Evolutionary conservation across 352 stramenopile species (phyloP).

Genomic region (Globisporangium emineosum): DNA sequence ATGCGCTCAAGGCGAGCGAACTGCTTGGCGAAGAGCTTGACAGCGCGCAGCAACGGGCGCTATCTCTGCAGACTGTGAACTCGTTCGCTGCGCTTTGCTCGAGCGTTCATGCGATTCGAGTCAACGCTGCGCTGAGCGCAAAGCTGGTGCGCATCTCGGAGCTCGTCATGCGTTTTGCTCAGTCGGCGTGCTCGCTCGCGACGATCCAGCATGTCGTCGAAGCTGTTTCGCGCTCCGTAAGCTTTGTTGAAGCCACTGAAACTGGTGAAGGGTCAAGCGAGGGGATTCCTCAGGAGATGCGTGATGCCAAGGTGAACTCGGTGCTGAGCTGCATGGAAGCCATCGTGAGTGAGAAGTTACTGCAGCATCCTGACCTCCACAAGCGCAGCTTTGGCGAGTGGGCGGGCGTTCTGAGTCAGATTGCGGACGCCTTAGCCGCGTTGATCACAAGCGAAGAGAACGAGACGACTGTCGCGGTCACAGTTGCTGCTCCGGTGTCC

Average conservation of each 20-base stretch:
- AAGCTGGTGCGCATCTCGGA: constrained; percentile 27
- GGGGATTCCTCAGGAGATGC: background rate
- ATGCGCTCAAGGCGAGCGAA: constrained; percentile 21
- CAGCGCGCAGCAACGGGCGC: constrained; percentile 29
- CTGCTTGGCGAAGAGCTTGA: constrained; percentile 31
- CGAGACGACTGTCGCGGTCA: background rate
- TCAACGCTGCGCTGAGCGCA: constrained; percentile 9
- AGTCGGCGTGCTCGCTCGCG: constrained; percentile 32
- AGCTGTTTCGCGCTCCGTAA: constrained; percentile 1
- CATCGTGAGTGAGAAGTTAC: constrained; percentile 34
- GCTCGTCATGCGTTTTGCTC: constrained; percentile 31
- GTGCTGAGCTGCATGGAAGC: constrained; percentile 33
- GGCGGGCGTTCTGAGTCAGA: constrained; percentile 33
- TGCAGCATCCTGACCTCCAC: constrained; percentile 50
- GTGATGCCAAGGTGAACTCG: background rate
- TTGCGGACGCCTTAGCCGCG: constrained; percentile 28
- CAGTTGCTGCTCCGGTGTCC: background rate
- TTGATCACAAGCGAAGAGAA: background rate
- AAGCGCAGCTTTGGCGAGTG: constrained; percentile 48
- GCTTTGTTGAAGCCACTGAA: background rate
- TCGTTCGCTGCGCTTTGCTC: constrained; percentile 37
- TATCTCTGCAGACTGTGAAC: constrained; percentile 36
- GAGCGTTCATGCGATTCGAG: constrained; percentile 6
- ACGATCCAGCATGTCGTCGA: constrained; percentile 33
- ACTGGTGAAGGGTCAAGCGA: background rate